Percentiles rank a stretch among this genome's conserved stretches.
phyloP scores from a whole-genome alignment of 441 rosid genomes.

The Erodium texanum region DNA sequence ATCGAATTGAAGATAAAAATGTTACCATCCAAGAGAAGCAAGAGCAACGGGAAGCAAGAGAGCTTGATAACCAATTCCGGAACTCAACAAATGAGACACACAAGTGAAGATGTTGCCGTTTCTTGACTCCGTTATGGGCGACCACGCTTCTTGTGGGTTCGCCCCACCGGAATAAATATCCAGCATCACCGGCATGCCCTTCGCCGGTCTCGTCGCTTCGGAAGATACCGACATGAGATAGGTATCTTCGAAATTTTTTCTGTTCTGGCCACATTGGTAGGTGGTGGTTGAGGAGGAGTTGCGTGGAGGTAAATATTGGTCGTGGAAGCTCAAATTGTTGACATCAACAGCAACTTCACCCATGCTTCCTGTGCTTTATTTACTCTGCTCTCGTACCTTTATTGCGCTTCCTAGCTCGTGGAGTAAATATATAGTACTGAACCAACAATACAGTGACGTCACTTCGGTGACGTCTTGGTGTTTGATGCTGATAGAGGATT shows the following conservation, averaged over 20 bases:
- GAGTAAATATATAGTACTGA: no score
- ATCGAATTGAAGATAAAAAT: no score
- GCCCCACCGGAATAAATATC: neutral
- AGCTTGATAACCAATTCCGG: constrained; percentile 19
- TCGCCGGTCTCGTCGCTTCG: neutral
- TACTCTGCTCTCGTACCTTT: neutral
- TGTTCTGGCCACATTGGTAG: neutral
- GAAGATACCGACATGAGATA: neutral
- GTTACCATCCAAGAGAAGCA: constrained; percentile 21
- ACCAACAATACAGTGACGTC: no score
- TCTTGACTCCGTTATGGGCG: constrained; percentile 20
- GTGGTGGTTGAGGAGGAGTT: neutral
- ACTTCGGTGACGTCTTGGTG: no score
- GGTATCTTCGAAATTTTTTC: neutral
- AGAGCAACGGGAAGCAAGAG: constrained; percentile 20
- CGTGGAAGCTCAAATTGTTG: neutral
- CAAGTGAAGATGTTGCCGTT: neutral
- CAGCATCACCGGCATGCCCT: neutral
- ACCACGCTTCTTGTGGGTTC: constrained; percentile 4
- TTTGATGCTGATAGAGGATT: no score
- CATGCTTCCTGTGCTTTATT: neutral
- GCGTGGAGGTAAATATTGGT: neutral
- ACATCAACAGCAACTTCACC: neutral
- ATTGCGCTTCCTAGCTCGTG: neutral
- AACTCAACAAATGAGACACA: constrained; percentile 13